These are phyloP conservation scores for Fraxinus cuspidata DNA, from an alignment of 257 asterid species.

Conservation along the genomic window DNA sequence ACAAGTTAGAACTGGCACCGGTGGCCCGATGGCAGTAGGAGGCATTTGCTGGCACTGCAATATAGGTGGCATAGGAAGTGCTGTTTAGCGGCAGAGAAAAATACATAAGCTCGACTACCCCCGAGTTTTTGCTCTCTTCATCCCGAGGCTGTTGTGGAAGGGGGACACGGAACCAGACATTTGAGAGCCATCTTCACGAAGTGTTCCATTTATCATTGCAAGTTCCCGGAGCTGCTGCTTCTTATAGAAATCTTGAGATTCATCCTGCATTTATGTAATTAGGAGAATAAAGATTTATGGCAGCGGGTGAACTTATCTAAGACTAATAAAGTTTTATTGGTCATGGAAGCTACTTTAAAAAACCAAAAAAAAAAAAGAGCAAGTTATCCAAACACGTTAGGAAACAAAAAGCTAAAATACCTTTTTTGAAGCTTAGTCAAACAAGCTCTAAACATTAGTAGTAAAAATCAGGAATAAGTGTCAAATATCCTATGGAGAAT, in stretches of 20 bases:
- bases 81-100: constrained; percentile 31
- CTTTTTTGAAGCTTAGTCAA: not conserved
- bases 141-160: constrained; percentile 83
- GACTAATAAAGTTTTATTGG: not conserved
- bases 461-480: not conserved
- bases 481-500: not conserved
- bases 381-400: not conserved
- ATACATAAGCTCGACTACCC: constrained; percentile 47
- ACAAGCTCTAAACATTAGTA: not conserved
- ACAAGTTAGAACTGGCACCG: constrained; percentile 51
- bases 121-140: constrained; percentile 98
- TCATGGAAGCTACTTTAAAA: not conserved
- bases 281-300: not conserved
- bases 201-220: constrained; percentile 91
- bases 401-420: not conserved
- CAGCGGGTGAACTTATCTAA: not conserved
- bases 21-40: constrained; percentile 48
- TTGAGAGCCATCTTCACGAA: constrained; percentile 86
- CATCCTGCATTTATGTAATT: constrained; percentile 59
- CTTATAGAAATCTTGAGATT: constrained; percentile 83
- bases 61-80: constrained; percentile 33
- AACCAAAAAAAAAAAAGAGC: not conserved
- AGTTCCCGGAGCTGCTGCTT: constrained; percentile 94
- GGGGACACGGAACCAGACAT: constrained; percentile 96
- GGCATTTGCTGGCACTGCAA: constrained; percentile 47